Base-by-base conservation (phyloP, 345 rosid species). In the Syzygium jambos region DNA sequence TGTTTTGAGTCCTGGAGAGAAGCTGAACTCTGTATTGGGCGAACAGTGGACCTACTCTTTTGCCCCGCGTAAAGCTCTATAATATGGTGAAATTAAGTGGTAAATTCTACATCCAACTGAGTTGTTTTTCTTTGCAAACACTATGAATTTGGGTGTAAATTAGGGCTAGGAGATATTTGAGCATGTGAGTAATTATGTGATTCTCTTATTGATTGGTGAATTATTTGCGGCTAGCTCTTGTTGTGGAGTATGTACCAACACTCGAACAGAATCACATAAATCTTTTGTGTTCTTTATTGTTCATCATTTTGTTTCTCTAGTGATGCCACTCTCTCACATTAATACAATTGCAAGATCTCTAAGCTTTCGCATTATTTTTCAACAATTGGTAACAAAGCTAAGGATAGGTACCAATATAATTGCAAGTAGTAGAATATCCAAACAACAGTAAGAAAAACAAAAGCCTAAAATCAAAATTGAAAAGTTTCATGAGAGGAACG, bases 221-320 rank as follows among this genome's bases (percentile, higher is more conserved):
- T 65, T 65, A 29, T 30, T 12, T 65, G 38, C 0, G 0, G 11
- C 16, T 16, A 0, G 0, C 23, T 16, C 43, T 7, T 10, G 19
- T 16, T 7, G 5, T 65, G 17, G 5, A 65, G 19, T 15, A 65
- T 41, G 43, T 30, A 30, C 11, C 17, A 0, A 16, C 43, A 65
- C 11, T 29, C 17, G 1, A 0, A 65, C 16, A 7, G 38, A 30
- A 30, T 10, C 43, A 30, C 22, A 4, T 2, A 65, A 30, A 30
- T 65, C 11, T 3, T 17, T 52, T 30, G 22, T 65, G 22, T 4
- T 65, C 78, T 29, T 65, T 65, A 65, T 30, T 65, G 22, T 65
- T 30, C 41, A 8, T 65, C 4, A 1, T 29, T 29, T n/a, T 65
- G 16, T 65, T 65, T 30, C 22, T 30, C 10, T 15, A 30, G 11